Conservation (phyloP, 352 stramenopile species). For the Phytophthora pinifolia region DNA sequence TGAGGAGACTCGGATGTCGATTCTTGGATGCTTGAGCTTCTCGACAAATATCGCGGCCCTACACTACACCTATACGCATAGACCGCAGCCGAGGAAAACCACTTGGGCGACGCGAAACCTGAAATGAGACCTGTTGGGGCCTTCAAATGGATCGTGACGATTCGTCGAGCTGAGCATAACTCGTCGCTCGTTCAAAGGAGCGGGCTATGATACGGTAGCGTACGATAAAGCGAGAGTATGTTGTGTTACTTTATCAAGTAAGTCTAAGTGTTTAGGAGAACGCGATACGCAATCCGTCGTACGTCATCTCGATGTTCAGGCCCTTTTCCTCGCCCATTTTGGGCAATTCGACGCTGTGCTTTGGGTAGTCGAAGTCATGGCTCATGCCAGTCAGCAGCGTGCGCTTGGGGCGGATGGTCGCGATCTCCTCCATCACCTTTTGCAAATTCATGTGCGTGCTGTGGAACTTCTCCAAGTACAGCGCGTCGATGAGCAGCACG, state of each 20-base stretch:
- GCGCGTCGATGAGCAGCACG: constrained; percentile 80
- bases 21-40: constrained; percentile 62
- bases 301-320: constrained; percentile 79
- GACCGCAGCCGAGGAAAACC: constrained; percentile 66
- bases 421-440: constrained; percentile 67
- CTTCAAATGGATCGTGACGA: not conserved
- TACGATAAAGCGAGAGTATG: not conserved
- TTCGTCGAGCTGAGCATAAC: too few species aligned
- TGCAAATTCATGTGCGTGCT: constrained; percentile 86
- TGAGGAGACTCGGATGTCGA: constrained; percentile 67
- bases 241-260: constrained; percentile 1
- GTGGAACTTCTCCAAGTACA: constrained; percentile 77
- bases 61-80: too few species aligned
- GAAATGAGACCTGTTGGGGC: constrained; percentile 1
- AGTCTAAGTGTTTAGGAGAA: constrained; percentile 38
- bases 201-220: too few species aligned
- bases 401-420: constrained; percentile 58
- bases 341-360: constrained; percentile 43
- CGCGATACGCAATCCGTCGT: constrained; percentile 65
- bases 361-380: constrained; percentile 81
- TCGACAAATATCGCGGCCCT: constrained; percentile 46
- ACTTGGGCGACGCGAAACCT: too few species aligned
- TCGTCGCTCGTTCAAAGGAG: too few species aligned
- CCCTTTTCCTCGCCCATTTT: constrained; percentile 54
- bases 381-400: constrained; percentile 87